phyloP scores from a whole-genome alignment of 257 asterid genomes.

The Jaltomata sinuosa region DNA sequence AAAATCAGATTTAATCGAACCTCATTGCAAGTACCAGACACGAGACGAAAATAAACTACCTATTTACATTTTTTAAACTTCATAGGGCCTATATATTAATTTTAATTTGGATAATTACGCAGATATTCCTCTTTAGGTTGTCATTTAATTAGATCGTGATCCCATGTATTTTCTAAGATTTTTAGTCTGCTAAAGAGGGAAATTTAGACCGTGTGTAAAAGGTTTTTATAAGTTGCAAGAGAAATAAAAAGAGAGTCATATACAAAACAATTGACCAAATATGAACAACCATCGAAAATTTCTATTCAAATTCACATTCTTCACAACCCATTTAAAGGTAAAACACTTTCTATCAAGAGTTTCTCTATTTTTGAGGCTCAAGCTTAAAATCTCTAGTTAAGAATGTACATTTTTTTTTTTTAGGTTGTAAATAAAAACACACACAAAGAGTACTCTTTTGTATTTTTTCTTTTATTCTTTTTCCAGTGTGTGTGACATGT shows the following conservation, averaged over 20 bases:
- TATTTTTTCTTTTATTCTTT: conserved; percentile 33
- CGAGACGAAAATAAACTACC: too few relatives aligned
- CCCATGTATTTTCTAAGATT: too few relatives aligned
- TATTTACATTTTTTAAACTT: too few relatives aligned
- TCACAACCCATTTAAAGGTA: conserved; percentile 6
- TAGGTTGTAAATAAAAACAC: conserved; percentile 23
- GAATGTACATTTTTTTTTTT: conserved; percentile 18
- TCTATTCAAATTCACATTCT: not conserved
- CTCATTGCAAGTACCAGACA: not conserved
- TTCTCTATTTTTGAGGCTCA: not conserved
- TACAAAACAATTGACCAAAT: too few relatives aligned
- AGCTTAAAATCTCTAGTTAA: not conserved
- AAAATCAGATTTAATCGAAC: rapidly evolving
- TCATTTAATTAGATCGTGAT: too few relatives aligned
- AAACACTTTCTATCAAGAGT: not conserved
- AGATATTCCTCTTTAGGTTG: not conserved
- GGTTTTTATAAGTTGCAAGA: not conserved
- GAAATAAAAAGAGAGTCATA: not conserved
- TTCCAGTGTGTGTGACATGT: conserved; percentile 44
- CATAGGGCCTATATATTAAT: too few relatives aligned
- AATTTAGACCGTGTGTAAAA: not conserved
- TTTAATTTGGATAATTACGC: not conserved
- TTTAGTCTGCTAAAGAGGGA: not conserved
- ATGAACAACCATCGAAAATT: not conserved
- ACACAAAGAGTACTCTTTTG: conserved; percentile 17